Base-by-base conservation (phyloP, 2,329 filamentous ascomycete genomes). In the Gyromitra esculenta region DNA sequence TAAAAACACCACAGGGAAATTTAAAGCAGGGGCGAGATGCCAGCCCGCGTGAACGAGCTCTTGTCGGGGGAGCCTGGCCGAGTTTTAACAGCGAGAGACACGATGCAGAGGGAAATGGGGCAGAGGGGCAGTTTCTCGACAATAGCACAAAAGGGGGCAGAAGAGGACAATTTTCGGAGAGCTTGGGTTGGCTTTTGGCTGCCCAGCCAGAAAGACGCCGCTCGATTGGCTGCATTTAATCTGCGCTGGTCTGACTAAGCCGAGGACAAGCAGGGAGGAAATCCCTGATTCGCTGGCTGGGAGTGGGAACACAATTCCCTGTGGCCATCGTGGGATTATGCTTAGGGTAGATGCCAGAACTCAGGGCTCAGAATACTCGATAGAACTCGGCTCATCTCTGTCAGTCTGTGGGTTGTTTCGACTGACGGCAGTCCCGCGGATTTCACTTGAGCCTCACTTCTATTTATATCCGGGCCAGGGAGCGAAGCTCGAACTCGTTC, bases 21-120 rank as follows among this genome's bases (percentile, higher is more conserved):
- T 21, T 0, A 21, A 67, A 67, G 60, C 69, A 76, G 69, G 69
- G 64, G 64, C 74, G 54, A 68, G 56, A 57, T 37, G 74, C 63
- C 63, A 69, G 64, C 74, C 70, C 65, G 69, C 70, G 25, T 50
- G 9, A 59, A 68, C 9, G 8, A 8, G 39, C 5, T 60, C 31
- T 18, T 11, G 9, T n/a, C 39, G 43, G 56, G 35, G 21, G 13
- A 21, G 68, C 8, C 25, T 43, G 21, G 13, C 45, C 45, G 15
- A 11, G 15, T 31, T 21, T 31, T 5, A 43, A 21, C 48, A 35
- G 37, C 3, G 31, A 66, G 13, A 35, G 35, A 35, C 60, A 56
- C 65, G 18, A 48, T 56, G 25, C 39, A 54, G 18, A 15, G 18
- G 21, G 39, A 21, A 21, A 21, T 21, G 18, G n/a, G 62, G 18